phyloP scores from a whole-genome alignment of 768 basidiomycete genomes.

The Coprinellus aureogranulatus region DNA sequence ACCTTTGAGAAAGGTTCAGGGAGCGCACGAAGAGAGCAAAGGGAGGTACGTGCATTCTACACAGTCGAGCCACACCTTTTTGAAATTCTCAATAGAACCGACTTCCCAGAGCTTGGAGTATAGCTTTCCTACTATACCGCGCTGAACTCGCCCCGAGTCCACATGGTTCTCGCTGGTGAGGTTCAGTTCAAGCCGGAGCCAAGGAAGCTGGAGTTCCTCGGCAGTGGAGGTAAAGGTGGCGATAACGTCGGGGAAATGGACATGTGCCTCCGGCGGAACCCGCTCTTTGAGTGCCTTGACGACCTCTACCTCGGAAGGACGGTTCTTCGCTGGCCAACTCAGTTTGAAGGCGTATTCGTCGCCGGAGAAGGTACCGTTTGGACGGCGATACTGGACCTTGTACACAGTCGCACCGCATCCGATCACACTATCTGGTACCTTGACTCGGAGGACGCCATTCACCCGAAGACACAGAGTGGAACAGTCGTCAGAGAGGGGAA shows the following conservation, averaged over 20 bases:
- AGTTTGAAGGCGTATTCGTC: background rate
- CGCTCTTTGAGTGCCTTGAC: background rate
- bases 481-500: too few species aligned
- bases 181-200: background rate
- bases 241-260: background rate
- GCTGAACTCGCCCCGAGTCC: slow-evolving; percentile 15
- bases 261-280: background rate
- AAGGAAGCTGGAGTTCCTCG: background rate
- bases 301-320: background rate
- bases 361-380: background rate
- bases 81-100: slow-evolving; percentile 21
- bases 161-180: too few species aligned
- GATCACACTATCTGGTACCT: background rate
- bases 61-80: slow-evolving; percentile 25
- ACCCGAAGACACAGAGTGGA: background rate
- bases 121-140: slow-evolving; percentile 14
- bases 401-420: background rate
- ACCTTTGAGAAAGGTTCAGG: background rate
- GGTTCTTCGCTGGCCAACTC: background rate
- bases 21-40: background rate
- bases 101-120: slow-evolving; percentile 23
- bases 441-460: background rate
- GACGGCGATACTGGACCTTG: background rate
- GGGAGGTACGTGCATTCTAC: slow-evolving; percentile 25
- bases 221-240: background rate